Percentiles rank a stretch among this genome's conserved stretches.
Evolutionary conservation across 345 rosid species (phyloP).

Genomic region (Mangifera indica): DNA sequence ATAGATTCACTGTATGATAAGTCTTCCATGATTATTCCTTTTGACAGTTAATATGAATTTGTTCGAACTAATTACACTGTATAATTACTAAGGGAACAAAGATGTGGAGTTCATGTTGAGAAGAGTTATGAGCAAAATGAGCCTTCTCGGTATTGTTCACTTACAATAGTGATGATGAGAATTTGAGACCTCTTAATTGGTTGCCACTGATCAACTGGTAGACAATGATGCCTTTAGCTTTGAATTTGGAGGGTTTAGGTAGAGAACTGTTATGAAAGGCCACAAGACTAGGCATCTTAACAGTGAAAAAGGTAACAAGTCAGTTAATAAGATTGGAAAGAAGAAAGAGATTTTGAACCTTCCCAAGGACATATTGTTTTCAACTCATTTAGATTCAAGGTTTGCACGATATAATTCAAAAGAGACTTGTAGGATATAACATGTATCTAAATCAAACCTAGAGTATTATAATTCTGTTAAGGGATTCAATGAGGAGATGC

Average conservation of each 20-base stretch:
- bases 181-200: constrained; percentile 54
- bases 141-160: neutral
- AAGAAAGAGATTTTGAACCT: constrained; percentile 25
- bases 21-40: neutral
- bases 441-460: constrained; percentile 19
- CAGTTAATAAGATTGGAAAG: constrained; percentile 19
- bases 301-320: constrained; percentile 23
- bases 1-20: no score
- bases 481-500: constrained; percentile 24
- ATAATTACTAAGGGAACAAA: constrained; percentile 26
- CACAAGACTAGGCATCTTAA: constrained; percentile 3
- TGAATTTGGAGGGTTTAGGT: constrained; percentile 13
- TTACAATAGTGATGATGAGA: constrained; percentile 27
- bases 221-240: constrained; percentile 25
- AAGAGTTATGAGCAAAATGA: constrained; percentile 2
- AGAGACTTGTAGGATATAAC: constrained; percentile 20
- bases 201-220: constrained; percentile 30
- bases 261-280: constrained; percentile 6
- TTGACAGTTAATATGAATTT: neutral
- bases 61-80: constrained; percentile 11
- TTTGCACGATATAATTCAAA: constrained; percentile 4
- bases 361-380: constrained; percentile 10
- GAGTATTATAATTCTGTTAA: constrained; percentile 15
- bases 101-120: constrained; percentile 8
- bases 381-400: constrained; percentile 21